Conservation (phyloP, 306 rosid species). For the Luffa aegyptiaca region DNA sequence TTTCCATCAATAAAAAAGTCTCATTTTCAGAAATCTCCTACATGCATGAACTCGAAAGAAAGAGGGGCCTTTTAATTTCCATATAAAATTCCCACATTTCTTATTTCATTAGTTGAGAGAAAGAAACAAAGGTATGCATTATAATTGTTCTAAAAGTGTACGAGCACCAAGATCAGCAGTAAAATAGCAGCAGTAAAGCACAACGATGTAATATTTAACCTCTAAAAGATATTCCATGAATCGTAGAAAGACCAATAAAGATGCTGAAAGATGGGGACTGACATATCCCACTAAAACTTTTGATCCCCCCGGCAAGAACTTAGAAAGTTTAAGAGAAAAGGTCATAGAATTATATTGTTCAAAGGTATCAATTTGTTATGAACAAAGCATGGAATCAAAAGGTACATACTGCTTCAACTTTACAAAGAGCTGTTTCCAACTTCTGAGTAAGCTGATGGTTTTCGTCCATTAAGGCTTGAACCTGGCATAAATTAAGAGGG, state of each 20-base stretch:
- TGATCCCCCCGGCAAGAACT: background rate
- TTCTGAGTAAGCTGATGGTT: slow-evolving; percentile 33
- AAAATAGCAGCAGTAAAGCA: no score
- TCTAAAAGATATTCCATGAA: background rate
- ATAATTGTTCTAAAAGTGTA: background rate
- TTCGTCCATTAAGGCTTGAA: slow-evolving; percentile 36
- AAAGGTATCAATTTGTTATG: background rate
- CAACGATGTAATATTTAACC: background rate
- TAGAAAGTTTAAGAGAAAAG: background rate
- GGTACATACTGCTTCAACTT: slow-evolving; percentile 56
- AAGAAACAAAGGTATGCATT: background rate
- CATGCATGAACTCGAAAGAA: background rate
- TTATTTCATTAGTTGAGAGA: background rate
- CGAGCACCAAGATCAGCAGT: no score
- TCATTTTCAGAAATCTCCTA: no score
- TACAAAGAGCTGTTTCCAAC: slow-evolving; percentile 41
- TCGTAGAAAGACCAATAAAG: background rate
- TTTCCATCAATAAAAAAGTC: no score
- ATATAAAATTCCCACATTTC: background rate
- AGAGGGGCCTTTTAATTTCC: background rate
- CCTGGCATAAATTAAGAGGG: slow-evolving; percentile 21
- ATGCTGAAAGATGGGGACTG: background rate
- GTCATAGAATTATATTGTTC: background rate
- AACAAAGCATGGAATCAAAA: background rate
- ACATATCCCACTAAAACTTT: background rate